Base-by-base conservation (phyloP, 2,329 filamentous ascomycete genomes). In the Scleromitrula shiraiana region DNA sequence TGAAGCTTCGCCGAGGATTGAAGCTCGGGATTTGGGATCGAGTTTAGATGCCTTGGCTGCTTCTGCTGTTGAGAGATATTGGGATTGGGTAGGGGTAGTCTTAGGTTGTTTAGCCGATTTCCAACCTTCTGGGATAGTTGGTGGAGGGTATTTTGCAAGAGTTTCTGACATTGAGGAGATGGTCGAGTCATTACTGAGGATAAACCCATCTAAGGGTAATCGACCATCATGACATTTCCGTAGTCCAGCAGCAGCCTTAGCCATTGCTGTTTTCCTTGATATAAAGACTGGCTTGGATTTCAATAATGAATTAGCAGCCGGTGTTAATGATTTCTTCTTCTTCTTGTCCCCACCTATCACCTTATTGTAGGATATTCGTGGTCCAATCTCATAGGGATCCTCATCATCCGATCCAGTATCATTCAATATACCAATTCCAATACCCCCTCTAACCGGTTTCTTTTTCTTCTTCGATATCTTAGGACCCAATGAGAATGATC, bases 331-430 rank as follows among this genome's bases (percentile, higher is more conserved):
- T 61, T 83, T 82, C 59, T 78, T 85, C 63, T 88, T 90, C 64
- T 83, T 85, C 65, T 87, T 95, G 53, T 90, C 84, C 0, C 83
- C 85, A 15, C 88, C 89, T 51, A 96, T 79, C 5, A 83, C 75
- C 33, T 82, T 79, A 58, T 87, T 95, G 66, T 95, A 95, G 10
- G 83, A 88, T 63, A 96, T 94, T 56, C 82, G 84, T 0, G 93
- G 93, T 0, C 91, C 91, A 45, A 97, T 83, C 50, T 91, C 86
- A 62, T 95, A 97, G 0, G 88, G 86, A 60, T 96, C 90, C 59
- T 97, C 93, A 38, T 96, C 90, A 56, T 97, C 93, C 4, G 91
- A 96, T 9, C 89, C 90, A 17, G 83, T 93, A 56, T 96, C 91
- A 59, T 97, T 96, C 38, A 97, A 68, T 2, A 96, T 74, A 0